Conservation (phyloP, 2,329 filamentous ascomycete species). For the Nigrospora sphaerica region DNA sequence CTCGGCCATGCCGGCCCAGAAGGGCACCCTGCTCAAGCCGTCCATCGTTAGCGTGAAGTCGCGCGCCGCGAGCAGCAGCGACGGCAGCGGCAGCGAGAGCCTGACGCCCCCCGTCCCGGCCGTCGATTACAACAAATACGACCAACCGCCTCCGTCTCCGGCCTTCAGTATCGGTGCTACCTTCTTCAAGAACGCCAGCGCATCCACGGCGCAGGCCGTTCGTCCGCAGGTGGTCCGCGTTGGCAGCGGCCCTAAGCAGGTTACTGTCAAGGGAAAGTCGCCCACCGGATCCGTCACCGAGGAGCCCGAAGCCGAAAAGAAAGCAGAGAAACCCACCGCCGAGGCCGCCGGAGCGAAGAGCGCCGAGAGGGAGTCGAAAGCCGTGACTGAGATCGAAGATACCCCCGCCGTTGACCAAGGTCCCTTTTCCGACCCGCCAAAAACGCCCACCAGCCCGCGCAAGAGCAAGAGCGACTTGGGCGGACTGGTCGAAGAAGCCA, state of each 20-base stretch:
- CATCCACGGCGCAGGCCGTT: conserved; percentile 48
- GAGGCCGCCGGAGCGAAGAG: conserved; percentile 8
- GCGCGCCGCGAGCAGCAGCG: conserved; percentile 41
- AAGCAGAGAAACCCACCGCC: conserved; percentile 3
- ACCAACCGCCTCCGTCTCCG: conserved; percentile 34
- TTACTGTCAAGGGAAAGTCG: conserved; percentile 21
- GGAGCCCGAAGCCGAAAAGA: conserved; percentile 11
- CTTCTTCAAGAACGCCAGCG: conserved; percentile 58
- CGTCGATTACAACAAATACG: conserved; percentile 60
- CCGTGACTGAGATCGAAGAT: conserved; percentile 42
- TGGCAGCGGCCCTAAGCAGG: conserved; percentile 34
- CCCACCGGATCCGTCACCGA: conserved; percentile 11
- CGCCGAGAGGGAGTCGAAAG: conserved; percentile 29
- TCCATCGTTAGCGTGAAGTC: conserved; percentile 91
- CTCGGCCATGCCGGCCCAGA: conserved; percentile 68
- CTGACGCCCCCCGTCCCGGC: conserved; percentile 71
- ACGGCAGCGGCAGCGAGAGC: conserved; percentile 42
- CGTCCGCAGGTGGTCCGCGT: conserved; percentile 56
- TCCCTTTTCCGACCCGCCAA: conserved; percentile 50
- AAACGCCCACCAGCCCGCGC: conserved; percentile 13
- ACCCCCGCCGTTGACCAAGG: conserved; percentile 45
- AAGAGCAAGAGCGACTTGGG: conserved; percentile 41
- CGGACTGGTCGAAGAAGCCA: conserved; percentile 48
- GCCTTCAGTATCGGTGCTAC: conserved; percentile 62
- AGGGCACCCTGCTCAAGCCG: conserved; percentile 79